Evolutionary conservation across 2,329 filamentous ascomycete genomes (phyloP), one percentile per base, ranked within the genome.

Genomic region (Aspergillus vadensis): DNA sequence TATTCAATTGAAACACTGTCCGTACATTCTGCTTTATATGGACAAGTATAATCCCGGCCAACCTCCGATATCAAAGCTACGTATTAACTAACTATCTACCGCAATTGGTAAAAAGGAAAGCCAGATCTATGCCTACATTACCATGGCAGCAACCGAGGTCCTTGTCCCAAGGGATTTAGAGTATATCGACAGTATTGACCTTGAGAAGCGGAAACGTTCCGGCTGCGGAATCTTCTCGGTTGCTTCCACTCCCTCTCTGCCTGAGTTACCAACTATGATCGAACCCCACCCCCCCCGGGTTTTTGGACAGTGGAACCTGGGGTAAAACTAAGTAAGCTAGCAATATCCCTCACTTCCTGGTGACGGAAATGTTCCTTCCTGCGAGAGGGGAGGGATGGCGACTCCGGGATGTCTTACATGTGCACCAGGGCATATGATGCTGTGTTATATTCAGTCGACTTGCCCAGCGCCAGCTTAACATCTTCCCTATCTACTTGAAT

Each of bases 361-460:
- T 38, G 50, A 62, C 68, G 68, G 68, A 70, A 70, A 63, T 49
- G 60, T 70, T 68, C 68, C 68, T 66, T 47, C 39, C 50, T 48
- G 25, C 15, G 21, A 21, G 41, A 57, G 48, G 60, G 41, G 52
- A 54, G 59, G 52, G 9, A 32, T 44, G 36, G 56, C 43, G 21
- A 57, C 14, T 53, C 19, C 19, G 15, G 30, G 32, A 39, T 14
- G 32, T n/a, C 48, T 23, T 19, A 14, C 23, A 10, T 39, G 19
- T 27, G 19, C 19, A 25, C 43, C 25, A 30, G 25, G 25, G 21
- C 19, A 30, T 19, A 44, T 53, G 48, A 36, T 19, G 14, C 44
- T 44, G 9, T 7, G 10, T 15, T 59, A 62, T 59, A 59, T 63
- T 57, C 54, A 55, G 17, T 55, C 48, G 36, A 39, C 19, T 25